These are phyloP conservation scores for Paecilomyces formosus DNA, from an alignment of 2,329 filamentous ascomycete species.

Conservation along the genomic window DNA sequence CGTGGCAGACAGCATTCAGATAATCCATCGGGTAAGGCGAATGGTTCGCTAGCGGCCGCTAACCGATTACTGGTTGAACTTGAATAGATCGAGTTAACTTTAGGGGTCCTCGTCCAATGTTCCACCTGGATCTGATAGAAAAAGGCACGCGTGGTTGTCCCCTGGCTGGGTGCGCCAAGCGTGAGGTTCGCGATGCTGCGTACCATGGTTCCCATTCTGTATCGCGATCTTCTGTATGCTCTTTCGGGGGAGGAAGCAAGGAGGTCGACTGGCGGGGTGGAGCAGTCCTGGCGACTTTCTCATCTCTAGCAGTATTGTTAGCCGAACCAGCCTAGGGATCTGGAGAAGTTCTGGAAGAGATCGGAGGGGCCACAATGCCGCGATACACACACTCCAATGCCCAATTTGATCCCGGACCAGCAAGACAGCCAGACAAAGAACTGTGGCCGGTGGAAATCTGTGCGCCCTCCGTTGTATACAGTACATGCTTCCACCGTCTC, in stretches of 20 bases:
- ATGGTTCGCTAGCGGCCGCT: not conserved
- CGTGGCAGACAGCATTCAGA: not conserved
- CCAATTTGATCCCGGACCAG: not conserved
- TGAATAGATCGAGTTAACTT: not conserved
- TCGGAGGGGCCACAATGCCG: not conserved
- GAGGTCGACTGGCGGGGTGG: not conserved
- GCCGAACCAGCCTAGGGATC: not conserved
- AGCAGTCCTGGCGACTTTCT: not conserved
- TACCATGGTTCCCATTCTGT: not conserved
- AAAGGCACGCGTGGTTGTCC: not conserved
- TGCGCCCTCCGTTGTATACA: not conserved
- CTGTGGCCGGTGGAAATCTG: not conserved
- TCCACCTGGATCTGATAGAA: not conserved
- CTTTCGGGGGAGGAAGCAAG: not conserved
- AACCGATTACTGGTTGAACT: not conserved
- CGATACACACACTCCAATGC: not conserved
- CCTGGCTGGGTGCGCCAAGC: not conserved
- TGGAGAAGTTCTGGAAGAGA: not conserved
- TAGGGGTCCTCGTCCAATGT: not conserved
- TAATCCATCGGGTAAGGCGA: not conserved
- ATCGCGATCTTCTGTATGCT: not conserved
- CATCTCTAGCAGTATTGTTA: not conserved
- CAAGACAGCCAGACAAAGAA: not conserved
- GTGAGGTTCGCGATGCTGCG: not conserved
- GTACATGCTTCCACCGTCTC: not conserved